These are phyloP conservation scores for Croton laevigatus DNA, from an alignment of 441 rosid genomes.

Conservation along the genomic window DNA sequence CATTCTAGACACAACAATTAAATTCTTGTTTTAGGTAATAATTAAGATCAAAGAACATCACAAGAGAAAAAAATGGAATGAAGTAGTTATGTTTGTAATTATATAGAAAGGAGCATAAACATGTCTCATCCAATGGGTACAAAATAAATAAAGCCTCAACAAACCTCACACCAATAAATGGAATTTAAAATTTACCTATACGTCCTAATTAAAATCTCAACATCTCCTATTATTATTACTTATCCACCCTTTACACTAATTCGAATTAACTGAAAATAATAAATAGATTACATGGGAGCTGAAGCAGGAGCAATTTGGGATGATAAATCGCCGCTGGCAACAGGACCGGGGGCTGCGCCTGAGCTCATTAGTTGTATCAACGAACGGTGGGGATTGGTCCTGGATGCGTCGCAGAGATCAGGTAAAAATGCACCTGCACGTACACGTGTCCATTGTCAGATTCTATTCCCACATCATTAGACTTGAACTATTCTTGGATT, in stretches of 20 bases:
- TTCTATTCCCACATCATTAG: neutral
- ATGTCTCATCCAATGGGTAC: neutral
- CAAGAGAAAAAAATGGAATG: neutral
- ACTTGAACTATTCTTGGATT: conserved; percentile 27
- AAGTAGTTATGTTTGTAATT: neutral
- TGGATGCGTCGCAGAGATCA: conserved; percentile 58
- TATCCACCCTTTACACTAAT: conserved; percentile 1
- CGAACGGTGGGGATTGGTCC: conserved; percentile 61
- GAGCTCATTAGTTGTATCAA: conserved; percentile 71
- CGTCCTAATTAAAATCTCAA: neutral
- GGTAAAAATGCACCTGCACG: conserved; percentile 80
- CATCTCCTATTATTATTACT: neutral
- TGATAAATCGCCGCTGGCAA: neutral
- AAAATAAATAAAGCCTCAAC: neutral
- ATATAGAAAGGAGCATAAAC: neutral
- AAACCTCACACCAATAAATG: neutral
- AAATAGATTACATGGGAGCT: conserved; percentile 15
- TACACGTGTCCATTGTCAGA: neutral
- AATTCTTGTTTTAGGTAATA: too few species aligned
- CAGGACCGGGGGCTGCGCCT: conserved; percentile 48
- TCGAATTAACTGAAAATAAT: neutral
- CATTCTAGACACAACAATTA: too few species aligned
- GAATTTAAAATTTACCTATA: neutral
- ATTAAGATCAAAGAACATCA: too few species aligned
- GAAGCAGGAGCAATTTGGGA: conserved; percentile 13